Conservation (phyloP, 2,329 filamentous ascomycete species). For the Sporothrix schenckii region DNA sequence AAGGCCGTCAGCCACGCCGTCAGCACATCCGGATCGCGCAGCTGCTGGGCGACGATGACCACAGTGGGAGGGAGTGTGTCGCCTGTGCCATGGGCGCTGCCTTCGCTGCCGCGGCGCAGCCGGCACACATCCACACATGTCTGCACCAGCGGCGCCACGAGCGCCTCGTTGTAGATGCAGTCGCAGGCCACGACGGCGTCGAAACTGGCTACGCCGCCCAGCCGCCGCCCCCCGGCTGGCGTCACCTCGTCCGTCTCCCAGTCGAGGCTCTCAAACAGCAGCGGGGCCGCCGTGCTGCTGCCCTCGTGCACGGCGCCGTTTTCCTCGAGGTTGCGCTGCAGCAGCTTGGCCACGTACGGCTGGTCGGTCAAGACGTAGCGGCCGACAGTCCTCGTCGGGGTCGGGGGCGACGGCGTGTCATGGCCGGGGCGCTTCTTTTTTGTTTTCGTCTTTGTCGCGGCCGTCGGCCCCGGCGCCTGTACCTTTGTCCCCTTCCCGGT, state of each 20-base stretch:
- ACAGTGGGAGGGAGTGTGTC: conserved; percentile 56
- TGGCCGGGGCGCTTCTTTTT: neutral
- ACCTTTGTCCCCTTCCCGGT: conserved; percentile 47
- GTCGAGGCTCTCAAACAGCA: conserved; percentile 68
- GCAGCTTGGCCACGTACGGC: conserved; percentile 74
- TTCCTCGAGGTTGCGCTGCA: conserved; percentile 74
- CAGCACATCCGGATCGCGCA: conserved; percentile 83
- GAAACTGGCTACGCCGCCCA: conserved; percentile 53
- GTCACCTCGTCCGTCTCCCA: conserved; percentile 74
- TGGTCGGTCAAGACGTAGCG: conserved; percentile 86
- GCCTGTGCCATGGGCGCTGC: conserved; percentile 8
- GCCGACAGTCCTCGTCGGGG: conserved; percentile 48
- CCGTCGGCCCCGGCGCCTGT: neutral
- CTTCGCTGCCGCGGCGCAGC: conserved; percentile 49
- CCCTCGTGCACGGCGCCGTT: conserved; percentile 48
- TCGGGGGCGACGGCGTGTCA: neutral
- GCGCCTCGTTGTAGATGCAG: conserved; percentile 90
- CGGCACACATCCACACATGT: conserved; percentile 76
- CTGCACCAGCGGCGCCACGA: conserved; percentile 79
- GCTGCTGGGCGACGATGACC: conserved; percentile 84
- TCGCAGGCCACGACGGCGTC: conserved; percentile 84
- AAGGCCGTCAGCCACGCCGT: conserved; percentile 77
- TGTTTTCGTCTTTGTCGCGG: neutral
- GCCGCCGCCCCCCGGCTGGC: conserved; percentile 37
- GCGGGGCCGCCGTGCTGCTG: conserved; percentile 33